phyloP scores from a whole-genome alignment of 192 early-diverging fungal species.

The Umbelopsis vinacea region DNA sequence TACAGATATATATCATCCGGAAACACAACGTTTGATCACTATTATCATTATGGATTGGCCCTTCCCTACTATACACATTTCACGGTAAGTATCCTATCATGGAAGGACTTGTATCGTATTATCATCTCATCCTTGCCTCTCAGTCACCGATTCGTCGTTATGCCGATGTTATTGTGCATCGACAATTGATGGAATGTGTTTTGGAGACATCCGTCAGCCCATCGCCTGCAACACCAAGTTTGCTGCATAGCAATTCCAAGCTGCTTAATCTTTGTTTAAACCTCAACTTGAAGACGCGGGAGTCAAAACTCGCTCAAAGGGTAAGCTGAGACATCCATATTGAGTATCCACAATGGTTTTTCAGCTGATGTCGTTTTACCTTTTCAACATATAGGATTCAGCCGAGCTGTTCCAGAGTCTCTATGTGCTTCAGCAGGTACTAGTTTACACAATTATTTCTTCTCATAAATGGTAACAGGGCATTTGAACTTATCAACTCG shows the following conservation, averaged over 20 bases:
- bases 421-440: slow-evolving; percentile 62
- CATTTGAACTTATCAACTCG: not conserved
- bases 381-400: slow-evolving; percentile 54
- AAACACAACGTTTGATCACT: slow-evolving; percentile 44
- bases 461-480: not conserved
- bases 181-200: slow-evolving; percentile 64
- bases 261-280: slow-evolving; percentile 48
- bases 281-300: slow-evolving; percentile 73
- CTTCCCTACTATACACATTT: slow-evolving; percentile 82
- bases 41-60: slow-evolving; percentile 77
- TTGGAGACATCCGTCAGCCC: not conserved
- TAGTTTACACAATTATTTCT: not conserved
- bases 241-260: slow-evolving; percentile 38
- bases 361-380: not conserved
- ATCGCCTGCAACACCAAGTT: not conserved
- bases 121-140: not conserved
- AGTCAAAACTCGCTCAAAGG: slow-evolving; percentile 77
- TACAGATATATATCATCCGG: slow-evolving; percentile 69
- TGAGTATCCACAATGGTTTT: not conserved
- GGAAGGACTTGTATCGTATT: not conserved
- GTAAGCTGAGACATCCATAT: slow-evolving; percentile 16
- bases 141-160: slow-evolving; percentile 80
- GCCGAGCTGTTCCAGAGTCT: slow-evolving; percentile 81
- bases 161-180: slow-evolving; percentile 80
- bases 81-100: slow-evolving; percentile 49